Base-by-base conservation (phyloP, 768 basidiomycete species). In the Leccinellum albellum region DNA sequence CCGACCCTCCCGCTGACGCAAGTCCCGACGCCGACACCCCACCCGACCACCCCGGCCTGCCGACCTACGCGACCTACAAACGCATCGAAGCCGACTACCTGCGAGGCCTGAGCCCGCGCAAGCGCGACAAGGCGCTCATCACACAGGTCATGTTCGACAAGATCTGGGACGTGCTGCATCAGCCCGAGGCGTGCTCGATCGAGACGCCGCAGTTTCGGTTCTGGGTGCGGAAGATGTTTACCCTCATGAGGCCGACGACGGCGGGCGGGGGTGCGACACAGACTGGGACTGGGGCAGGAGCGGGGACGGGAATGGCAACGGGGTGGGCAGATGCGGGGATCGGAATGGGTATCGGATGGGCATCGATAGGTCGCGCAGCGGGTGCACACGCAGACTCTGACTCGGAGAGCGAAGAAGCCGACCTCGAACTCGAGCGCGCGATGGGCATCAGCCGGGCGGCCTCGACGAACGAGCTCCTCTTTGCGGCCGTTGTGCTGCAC, bases 221-320 rank as follows among this genome's bases (percentile, higher is more conserved):
- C 71, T 91, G 89, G 89, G 89, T 84, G 13, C 84, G 88, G 64
- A 89, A 88, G 76, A 91, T 87, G 85, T 92, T 92, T 67, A 75
- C 71, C 45, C 64, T 86, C 7, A 76, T 78, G 61, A 73, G 73
- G 45, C 59, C 53, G 2, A 20, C 53, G 2, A 20, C n/a, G 37
- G 40, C 24, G 8, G 58, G 9, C 21, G 42, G 29, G 51, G 21
- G 29, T 56, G 23, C 55, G 65, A 47, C 57, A 68, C n/a, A n/a
- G n/a, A n/a, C n/a, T n/a, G 49, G 29, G 55, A 62, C 21, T 1
- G 44, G 9, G 44, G n/a, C 60, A 66, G 23, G 67, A 61, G 53
- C 7, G 6, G 3, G 33, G 1, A 3, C 4, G 44, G 44, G 44
- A 2, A 21, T 21, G 50, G 51, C 15, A 15, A 21, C 23, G 2